phyloP scores from a whole-genome alignment of 2,329 filamentous ascomycete genomes.

The Colletotrichum liaoningense region DNA sequence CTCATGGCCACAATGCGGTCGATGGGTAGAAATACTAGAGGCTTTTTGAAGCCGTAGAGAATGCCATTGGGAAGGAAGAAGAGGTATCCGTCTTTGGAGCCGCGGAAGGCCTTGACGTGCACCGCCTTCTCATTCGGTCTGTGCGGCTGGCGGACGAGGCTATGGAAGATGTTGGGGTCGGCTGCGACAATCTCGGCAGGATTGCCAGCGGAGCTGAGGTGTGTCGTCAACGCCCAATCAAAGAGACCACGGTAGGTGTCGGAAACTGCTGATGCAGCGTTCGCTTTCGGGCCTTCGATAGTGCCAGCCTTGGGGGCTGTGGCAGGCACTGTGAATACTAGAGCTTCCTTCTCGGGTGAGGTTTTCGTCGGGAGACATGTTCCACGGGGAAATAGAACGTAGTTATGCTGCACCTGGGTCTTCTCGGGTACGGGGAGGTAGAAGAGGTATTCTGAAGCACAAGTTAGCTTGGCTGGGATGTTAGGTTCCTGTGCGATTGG shows the following conservation, averaged over 20 bases:
- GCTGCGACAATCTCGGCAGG: conserved; percentile 61
- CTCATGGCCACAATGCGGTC: conserved; percentile 71
- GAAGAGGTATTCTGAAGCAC: conserved; percentile 66
- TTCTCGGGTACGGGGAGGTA: conserved; percentile 75
- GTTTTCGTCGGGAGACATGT: conserved; percentile 63
- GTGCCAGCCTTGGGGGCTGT: conserved; percentile 70
- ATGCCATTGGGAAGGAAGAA: conserved; percentile 77
- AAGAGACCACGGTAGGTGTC: conserved; percentile 70
- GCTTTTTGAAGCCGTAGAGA: conserved; percentile 78
- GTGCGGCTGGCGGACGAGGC: conserved; percentile 66
- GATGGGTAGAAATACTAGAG: conserved; percentile 72
- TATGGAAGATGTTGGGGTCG: conserved; percentile 68
- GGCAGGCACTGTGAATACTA: conserved; percentile 73
- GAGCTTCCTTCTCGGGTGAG: conserved; percentile 61
- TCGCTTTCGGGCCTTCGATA: conserved; percentile 62
- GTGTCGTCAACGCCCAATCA: conserved; percentile 68
- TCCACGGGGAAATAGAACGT: conserved; percentile 69
- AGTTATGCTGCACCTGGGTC: conserved; percentile 73
- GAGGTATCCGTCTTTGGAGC: conserved; percentile 75
- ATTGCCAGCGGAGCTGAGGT: conserved; percentile 62
- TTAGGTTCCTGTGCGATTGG: background rate
- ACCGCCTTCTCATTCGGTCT: conserved; percentile 72
- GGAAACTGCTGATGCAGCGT: conserved; percentile 63
- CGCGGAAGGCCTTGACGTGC: conserved; percentile 74
- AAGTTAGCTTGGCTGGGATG: background rate